Base-by-base conservation (phyloP, 1,139 yeast genomes). In the Zygosaccharomyces sapae region DNA sequence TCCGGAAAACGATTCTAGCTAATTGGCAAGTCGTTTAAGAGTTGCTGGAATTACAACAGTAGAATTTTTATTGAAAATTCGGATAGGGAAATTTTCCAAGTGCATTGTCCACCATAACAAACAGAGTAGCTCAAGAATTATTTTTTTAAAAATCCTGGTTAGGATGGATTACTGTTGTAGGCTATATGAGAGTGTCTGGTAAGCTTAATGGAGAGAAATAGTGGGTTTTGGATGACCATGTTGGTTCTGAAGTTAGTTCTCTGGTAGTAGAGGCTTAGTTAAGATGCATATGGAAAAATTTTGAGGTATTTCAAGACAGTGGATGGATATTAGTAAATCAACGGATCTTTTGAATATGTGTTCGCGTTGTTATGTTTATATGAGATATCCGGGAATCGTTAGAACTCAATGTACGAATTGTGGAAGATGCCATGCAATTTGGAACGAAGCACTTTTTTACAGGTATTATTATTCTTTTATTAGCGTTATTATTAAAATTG, bases 171-270 rank as follows among this genome's bases (percentile, higher is more conserved):
- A 46, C 52, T 4, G 49, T 36, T 5, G 52, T 50, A 31, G 56
- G 70, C 88, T 88, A 84, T 63, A 84, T 76, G 38, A 90, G 90
- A 3, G 90, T 81, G 65, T 83, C 90, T 16, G 85, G 87, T 50
- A 83, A 73, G 58, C 48, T 80, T 67, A 47, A 83, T 69, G 3
- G 77, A 20, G 5, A 72, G 49, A 27, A 86, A 88, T 22, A 89
- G 89, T 37, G 62, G 49, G 79, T 72, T 67, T 83, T 89, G 49
- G 83, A 52, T 49, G 77, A 83, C 86, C 86, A 82, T 8, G 86
- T 86, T 22, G 79, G 61, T 63, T 90, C 74, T 72, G 83, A 85
- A 0, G 86, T 74, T 13, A 71, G 71, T 37, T 70, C 69, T 38
- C 55, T 47, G 81, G 73, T 52, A 70, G 68, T 27, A 27, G 10